Conservation (phyloP, 129 eudicot species). For the Oenanthe sinensis region DNA sequence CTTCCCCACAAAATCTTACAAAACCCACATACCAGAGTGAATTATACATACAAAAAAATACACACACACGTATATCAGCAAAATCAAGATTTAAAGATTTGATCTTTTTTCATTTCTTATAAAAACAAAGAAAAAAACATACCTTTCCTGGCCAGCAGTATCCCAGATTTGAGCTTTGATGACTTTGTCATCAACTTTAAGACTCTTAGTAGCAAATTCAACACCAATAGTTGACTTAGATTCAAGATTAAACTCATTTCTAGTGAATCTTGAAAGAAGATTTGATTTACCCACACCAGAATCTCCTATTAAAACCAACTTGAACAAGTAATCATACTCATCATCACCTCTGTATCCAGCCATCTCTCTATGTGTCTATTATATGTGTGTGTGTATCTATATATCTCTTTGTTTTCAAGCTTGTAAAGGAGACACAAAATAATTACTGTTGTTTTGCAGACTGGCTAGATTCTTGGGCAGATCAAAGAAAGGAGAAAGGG, state of each 20-base stretch:
- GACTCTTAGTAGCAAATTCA: slow-evolving; percentile 12
- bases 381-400: neutral
- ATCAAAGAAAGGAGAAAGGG: neutral
- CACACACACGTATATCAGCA: neutral
- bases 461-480: slow-evolving; percentile 6
- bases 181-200: neutral
- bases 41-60: neutral
- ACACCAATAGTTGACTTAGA: slow-evolving; percentile 9
- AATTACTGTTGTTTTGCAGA: neutral
- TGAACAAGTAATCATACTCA: slow-evolving; percentile 11
- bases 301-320: slow-evolving; percentile 9
- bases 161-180: slow-evolving; percentile 15
- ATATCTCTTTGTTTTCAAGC: neutral
- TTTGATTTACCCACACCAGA: slow-evolving; percentile 11
- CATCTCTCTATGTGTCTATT: neutral
- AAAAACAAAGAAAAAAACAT: neutral
- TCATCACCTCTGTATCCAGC: slow-evolving; percentile 7
- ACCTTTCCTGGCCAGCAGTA: slow-evolving; percentile 14
- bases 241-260: slow-evolving; percentile 8
- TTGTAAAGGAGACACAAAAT: neutral
- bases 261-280: slow-evolving; percentile 5
- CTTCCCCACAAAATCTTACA: neutral
- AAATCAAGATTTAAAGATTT: neutral
- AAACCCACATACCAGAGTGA: neutral
- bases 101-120: neutral